Evolutionary conservation across 2,329 filamentous ascomycete genomes (phyloP), one percentile per base, ranked within the genome.

Genomic region (Dichotomopilus funicola): DNA sequence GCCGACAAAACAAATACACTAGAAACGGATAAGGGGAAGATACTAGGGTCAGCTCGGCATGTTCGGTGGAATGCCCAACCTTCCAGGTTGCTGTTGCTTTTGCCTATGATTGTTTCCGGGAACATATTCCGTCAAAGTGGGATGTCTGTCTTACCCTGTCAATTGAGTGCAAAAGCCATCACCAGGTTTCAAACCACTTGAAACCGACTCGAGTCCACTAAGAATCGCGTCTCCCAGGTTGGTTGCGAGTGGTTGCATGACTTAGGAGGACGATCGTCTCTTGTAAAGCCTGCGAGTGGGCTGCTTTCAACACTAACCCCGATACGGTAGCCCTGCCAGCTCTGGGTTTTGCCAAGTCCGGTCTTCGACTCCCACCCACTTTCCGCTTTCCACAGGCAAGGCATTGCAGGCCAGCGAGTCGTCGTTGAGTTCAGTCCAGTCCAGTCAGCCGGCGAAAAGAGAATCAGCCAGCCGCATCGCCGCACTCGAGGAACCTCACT

Each of bases 391-490:
- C 19, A 27, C 19, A 27, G 19, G 19, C 19, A 27, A 27, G 19
- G 19, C 19, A 27, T 27, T 27, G 19, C 19, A 27, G 19, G 19
- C 19, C 19, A 27, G 19, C 59, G 51, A 63, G 54, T 61, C 56
- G 61, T 56, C 57, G 60, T 53, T 57, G 54, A 60, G 52, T 54
- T 13, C 9, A 42, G 44, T 47, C 44, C 56, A 60, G 52, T 54
- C 40, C 9, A 42, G 44, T 47, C 44, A 48, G 34, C 41, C 51
- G 50, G 54, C 61, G 54, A 62, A 62, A 62, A 60, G 55, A 52
- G 40, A 38, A 49, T 52, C 44, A 49, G 51, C 60, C 62, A 62
- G 60, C 60, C 60, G 61, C 61, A 62, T 57, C 57, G 51, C 58
- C 55, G 58, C 53, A 44, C 54, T 55, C 51, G 40, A 55, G 56